Evolutionary conservation across 192 early-diverging fungal species (phyloP), one percentile per base, ranked within the genome.

Genomic region (Coemansia sp.): DNA sequence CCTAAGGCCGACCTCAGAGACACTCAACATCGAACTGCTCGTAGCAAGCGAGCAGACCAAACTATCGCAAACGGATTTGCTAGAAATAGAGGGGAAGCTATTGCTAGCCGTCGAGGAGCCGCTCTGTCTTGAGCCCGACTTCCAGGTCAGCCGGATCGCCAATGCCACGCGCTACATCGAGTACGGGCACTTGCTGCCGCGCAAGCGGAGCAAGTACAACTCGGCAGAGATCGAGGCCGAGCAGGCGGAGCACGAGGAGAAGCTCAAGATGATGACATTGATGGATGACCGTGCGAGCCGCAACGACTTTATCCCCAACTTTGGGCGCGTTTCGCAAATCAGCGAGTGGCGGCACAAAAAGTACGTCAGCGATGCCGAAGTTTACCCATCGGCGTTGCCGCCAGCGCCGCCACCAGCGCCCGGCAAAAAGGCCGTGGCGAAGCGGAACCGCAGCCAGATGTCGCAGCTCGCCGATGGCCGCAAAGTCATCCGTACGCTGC

Each of bases 301-400:
- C 68, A 40, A 19, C 59, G 84, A 85, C 40, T 92, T 92, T 48
- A 86, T 90, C 72, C 90, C 85, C 17, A 90, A 87, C 72, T 92
- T 92, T 78, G 86, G 75, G 41, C 87, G 87, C 29, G 83, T 92
- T 9, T 84, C 89, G 19, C 88, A 87, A 73, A 81, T 92, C 62
- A 85, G 86, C 64, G 89, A 92, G 34, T 89, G 89, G 88, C 85
- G 89, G 24, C 77, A 86, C 50, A 88, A 87, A 77, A 87, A 88
- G 50, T 72, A 80, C 40, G 74, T 79, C 59, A 73, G 69, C 54
- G 85, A 84, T n/a, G 75, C 82, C 1, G 85, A 90, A 59, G 70
- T 79, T 2, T 74, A 75, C 13, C 78, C 78, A 29, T 63, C 75
- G 1, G 77, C 79, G 1, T 34, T 74, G 21, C 70, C 75, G 3